Conservation (phyloP, 2,329 filamentous ascomycete genomes). For the Colletotrichum eleusines region DNA sequence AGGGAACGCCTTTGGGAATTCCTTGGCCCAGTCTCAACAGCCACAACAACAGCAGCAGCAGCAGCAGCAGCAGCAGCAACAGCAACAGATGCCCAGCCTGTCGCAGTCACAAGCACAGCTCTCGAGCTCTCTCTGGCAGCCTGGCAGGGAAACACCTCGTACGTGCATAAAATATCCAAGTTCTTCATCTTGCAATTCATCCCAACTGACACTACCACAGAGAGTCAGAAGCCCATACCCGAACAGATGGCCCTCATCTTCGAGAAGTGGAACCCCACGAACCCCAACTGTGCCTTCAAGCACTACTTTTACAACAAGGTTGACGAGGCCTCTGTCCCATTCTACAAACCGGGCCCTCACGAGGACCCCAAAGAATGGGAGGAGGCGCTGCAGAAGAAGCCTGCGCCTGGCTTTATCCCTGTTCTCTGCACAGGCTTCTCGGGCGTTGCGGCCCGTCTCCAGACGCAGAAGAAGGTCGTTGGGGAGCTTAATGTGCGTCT, state of each 20-base stretch:
- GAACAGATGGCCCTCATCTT: conserved; percentile 79
- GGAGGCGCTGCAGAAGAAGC: conserved; percentile 84
- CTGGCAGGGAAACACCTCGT: conserved; percentile 64
- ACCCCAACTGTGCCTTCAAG: conserved; percentile 79
- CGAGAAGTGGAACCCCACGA: conserved; percentile 79
- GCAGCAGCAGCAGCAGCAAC: conserved; percentile 58
- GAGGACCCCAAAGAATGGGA: conserved; percentile 88
- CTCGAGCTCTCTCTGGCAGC: conserved; percentile 66
- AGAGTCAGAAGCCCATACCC: conserved; percentile 78
- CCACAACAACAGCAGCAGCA: conserved; percentile 52
- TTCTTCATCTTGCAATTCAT: background rate
- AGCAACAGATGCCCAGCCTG: conserved; percentile 57
- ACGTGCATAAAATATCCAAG: conserved; percentile 44
- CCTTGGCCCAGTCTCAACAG: conserved; percentile 50
- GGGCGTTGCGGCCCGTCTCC: conserved; percentile 77
- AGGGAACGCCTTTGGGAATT: conserved; percentile 52
- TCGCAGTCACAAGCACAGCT: conserved; percentile 61
- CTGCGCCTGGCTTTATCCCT: conserved; percentile 80
- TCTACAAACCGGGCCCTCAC: conserved; percentile 76
- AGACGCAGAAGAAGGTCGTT: conserved; percentile 77
- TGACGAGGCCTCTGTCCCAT: conserved; percentile 78
- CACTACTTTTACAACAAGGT: conserved; percentile 91
- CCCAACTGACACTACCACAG: conserved; percentile 41
- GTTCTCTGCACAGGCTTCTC: conserved; percentile 81
- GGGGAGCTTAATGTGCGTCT: conserved; percentile 77